Base-by-base conservation (phyloP, 164 flowering plant genomes). In the Annona cherimola region DNA sequence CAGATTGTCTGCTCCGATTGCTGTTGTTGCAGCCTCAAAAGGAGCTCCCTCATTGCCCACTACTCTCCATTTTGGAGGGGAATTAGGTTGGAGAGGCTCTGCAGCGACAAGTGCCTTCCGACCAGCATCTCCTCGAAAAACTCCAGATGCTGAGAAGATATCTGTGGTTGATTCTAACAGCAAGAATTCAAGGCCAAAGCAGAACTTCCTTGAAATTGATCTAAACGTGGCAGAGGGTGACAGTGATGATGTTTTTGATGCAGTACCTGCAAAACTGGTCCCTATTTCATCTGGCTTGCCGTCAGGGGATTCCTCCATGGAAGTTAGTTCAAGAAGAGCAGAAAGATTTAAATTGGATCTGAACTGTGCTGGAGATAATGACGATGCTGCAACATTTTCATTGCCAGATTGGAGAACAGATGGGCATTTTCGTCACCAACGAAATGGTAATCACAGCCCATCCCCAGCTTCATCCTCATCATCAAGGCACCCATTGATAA, bases 21-120 rank as follows among this genome's bases (percentile, higher is more conserved):
- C 89, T 19, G 79, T 90, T 69, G 88, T 85, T 71, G 81, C 97
- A 73, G 86, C 88, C 65, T 87, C 97, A 60, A 87, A 88, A 12
- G 81, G 83, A 35, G 80, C 79, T 76, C 71, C 90, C 77, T 87
- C 85, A 63, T 77, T 82, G 62, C 91, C 92, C 39, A 74, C 61
- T 66, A 73, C 84, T 11, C 73, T 86, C 54, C 87, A 85, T 75
- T 89, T 90, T 79, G 90, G 82, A 76, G 97, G 94, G 45, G 73
- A 86, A 63, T 86, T 80, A 77, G 95, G 90, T 41, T 92, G 91
- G 95, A 90, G 84, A 80, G 91, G 91, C 5, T 83, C 89, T 77
- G 93, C 94, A 54, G 84, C 83, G 50, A 88, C 91, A 35, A 88
- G 94, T 82, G 98, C 95, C 69, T 90, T 89, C 72, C 92, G 89